Evolutionary conservation across 305 asterid species (phyloP).

Genomic region (Petunia hybrid): DNA sequence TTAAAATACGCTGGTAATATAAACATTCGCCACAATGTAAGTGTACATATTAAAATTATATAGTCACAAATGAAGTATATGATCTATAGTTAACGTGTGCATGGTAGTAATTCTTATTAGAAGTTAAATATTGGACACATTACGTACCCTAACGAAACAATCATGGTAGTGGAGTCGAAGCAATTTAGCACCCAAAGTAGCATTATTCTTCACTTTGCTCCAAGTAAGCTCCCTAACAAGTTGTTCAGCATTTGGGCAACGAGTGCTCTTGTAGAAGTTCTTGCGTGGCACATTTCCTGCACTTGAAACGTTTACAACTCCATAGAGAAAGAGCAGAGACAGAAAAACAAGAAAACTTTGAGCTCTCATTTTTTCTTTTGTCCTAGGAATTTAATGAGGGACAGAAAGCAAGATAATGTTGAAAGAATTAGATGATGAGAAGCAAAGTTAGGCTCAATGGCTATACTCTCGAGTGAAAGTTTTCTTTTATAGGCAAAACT

Average conservation of each 20-base stretch:
- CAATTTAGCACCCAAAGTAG: conserved; percentile 51
- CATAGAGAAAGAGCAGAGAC: conserved; percentile 29
- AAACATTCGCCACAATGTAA: not conserved
- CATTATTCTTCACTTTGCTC: conserved; percentile 40
- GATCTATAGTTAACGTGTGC: not conserved
- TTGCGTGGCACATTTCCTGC: conserved; percentile 26
- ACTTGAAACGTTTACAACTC: conserved; percentile 27
- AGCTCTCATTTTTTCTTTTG: conserved; percentile 39
- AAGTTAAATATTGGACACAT: too few relatives aligned
- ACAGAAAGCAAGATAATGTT: not conserved
- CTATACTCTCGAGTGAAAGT: not conserved
- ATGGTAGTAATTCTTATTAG: not conserved
- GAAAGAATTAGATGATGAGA: not conserved
- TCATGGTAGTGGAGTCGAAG: conserved; percentile 65
- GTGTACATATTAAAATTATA: too few relatives aligned
- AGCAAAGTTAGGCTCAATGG: not conserved
- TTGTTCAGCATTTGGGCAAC: conserved; percentile 51
- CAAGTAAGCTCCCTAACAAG: conserved; percentile 45
- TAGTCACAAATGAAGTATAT: too few relatives aligned
- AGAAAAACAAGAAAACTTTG: conserved; percentile 32
- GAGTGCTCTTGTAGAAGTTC: conserved; percentile 39
- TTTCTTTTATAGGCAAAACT: conserved; percentile 5
- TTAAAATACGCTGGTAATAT: not conserved
- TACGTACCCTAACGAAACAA: conserved; percentile 56
- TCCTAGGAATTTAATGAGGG: not conserved